A percentile compares a stretch with the other conserved stretches of the same genome.
These are phyloP conservation scores for Syncephalastrum racemosum DNA, from an alignment of 371 early-diverging fungal species.

Conservation along the genomic window DNA sequence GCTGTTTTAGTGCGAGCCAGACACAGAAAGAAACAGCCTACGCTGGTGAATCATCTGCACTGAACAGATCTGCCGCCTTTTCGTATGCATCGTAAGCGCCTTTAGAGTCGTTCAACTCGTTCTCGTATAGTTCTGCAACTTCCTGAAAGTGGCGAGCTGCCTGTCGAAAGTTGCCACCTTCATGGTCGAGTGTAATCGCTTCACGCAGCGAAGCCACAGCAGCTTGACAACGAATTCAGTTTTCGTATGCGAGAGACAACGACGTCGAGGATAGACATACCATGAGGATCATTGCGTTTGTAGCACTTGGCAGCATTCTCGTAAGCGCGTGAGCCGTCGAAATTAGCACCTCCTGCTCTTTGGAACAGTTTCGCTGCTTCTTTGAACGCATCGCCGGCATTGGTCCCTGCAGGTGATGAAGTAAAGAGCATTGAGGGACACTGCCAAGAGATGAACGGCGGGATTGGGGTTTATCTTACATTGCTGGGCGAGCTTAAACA, in stretches of 20 bases:
- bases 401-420: too few relatives aligned
- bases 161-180: slow-evolving; percentile 84
- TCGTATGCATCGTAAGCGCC: slow-evolving; percentile 87
- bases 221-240: slow-evolving; percentile 42
- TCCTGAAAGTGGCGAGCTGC: slow-evolving; percentile 94
- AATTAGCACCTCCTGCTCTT: slow-evolving; percentile 69
- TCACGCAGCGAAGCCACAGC: slow-evolving; percentile 72
- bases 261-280: slow-evolving; percentile 28
- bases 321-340: slow-evolving; percentile 60
- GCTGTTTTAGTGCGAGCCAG: neutral
- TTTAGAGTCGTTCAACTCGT: slow-evolving; percentile 73
- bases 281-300: slow-evolving; percentile 81
- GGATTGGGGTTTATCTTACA: slow-evolving; percentile 56
- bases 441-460: neutral
- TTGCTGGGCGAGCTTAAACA: slow-evolving; percentile 87
- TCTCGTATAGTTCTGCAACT: slow-evolving; percentile 90
- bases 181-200: slow-evolving; percentile 80
- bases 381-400: slow-evolving; percentile 90
- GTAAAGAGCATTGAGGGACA: neutral
- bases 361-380: slow-evolving; percentile 69
- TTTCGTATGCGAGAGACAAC: neutral
- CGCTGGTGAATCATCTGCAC: slow-evolving; percentile 88
- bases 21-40: slow-evolving; percentile 34
- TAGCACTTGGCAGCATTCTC: slow-evolving; percentile 86
- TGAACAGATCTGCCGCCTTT: slow-evolving; percentile 89